These are phyloP conservation scores for Heliosperma pusillum DNA, from an alignment of 148 eudicot species.

Conservation along the genomic window DNA sequence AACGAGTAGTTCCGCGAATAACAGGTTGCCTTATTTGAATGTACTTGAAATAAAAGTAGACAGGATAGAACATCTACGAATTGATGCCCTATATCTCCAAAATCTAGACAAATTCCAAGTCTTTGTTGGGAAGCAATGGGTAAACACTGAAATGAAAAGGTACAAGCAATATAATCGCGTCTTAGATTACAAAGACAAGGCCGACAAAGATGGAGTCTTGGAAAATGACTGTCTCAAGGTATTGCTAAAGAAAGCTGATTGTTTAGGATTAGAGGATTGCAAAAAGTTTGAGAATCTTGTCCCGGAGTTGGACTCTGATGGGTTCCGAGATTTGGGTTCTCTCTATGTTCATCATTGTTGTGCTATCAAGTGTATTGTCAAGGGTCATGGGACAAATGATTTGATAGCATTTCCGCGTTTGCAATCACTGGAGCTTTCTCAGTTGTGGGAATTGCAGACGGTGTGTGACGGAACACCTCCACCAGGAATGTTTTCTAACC, in stretches of 20 bases:
- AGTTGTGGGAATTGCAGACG: background rate
- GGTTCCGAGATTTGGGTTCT: background rate
- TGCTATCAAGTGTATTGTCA: background rate
- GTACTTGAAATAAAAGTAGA: background rate
- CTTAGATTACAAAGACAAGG: background rate
- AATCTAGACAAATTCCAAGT: background rate
- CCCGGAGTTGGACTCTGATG: background rate
- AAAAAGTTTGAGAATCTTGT: background rate
- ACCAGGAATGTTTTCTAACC: conserved; percentile 1
- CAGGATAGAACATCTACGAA: background rate
- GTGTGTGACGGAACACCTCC: background rate
- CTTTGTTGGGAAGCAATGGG: background rate
- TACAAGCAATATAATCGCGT: background rate
- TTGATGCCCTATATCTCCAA: background rate
- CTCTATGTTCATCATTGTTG: background rate
- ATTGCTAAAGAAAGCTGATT: conserved; percentile 11
- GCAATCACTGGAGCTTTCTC: background rate
- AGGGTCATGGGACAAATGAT: background rate
- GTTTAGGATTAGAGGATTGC: background rate
- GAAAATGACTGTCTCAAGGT: background rate
- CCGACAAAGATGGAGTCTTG: background rate
- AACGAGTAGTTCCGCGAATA: background rate
- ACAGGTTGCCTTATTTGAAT: conserved; percentile 3
- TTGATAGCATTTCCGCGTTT: background rate
- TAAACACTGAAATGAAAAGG: background rate